Base-by-base conservation (phyloP, 441 rosid species). In the Adansonia rubrostipa region DNA sequence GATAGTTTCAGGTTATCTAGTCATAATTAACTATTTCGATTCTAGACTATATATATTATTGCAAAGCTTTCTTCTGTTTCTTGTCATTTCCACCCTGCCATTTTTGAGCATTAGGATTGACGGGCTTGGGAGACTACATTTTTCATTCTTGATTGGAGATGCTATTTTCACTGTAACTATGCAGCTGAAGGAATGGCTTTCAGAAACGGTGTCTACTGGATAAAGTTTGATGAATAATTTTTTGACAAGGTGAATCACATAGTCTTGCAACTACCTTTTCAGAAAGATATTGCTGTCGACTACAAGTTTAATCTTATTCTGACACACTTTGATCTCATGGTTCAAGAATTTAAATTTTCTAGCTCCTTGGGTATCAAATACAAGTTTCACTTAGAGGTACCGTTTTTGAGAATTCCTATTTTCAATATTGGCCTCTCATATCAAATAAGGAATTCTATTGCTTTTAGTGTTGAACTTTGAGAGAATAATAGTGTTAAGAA, bases 381-480 rank as follows among this genome's bases (percentile, higher is more conserved):
- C 87, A 88, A 88, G 88, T 96, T 96, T 85, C 99, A 94, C 82
- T 86, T 94, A 9, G 95, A 96, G 98, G 98, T 92, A 91, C 66
- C 1, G 10, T 42, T 67, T 77, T 48, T 56, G 20, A 58, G 3
- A 9, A 14, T 76, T 19, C 6, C 24, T 36, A 67, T 79, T 28
- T 47, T 62, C 42, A 11, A 8, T 22, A n/a, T 63, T 51, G 22
- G 57, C 6, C 60, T 24, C 14, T 48, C 17, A 33, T 40, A 24
- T 65, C 3, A 28, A 14, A 24, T 13, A 50, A 57, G 7, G 47
- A 51, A 24, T 14, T 24, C 22, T 17, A 28, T 61, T 14, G 60
- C 45, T 45, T 17, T 47, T 45, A 45, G 1, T 45, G 14, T 62
- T 13, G 1, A 19, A 53, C 17, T 53, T 73, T 33, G 14, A n/a